phyloP scores from a whole-genome alignment of 2,329 filamentous ascomycete species.

The Colletotrichum shisoi region DNA sequence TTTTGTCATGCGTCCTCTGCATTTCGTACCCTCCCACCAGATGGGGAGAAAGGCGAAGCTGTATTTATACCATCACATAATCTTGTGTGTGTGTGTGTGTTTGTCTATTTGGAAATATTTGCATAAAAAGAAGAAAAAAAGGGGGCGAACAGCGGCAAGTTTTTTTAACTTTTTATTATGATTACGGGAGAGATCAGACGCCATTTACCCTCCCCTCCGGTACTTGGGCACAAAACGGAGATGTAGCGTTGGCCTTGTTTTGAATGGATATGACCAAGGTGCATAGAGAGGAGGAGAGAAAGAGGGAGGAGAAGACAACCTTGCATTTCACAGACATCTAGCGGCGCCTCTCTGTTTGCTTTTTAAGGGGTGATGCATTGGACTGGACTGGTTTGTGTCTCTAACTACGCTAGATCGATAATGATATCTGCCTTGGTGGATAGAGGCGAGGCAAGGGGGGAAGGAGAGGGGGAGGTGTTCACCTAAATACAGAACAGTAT shows the following conservation, averaged over 20 bases:
- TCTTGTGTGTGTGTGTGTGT: constrained; percentile 20
- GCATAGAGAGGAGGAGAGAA: not conserved
- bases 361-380: no score
- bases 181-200: constrained; percentile 1
- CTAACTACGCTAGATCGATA: no score
- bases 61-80: constrained; percentile 34
- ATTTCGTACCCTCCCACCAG: not conserved
- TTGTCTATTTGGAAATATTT: constrained; percentile 12
- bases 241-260: not conserved
- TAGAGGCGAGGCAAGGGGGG: no score
- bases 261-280: constrained; percentile 8
- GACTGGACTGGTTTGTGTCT: no score
- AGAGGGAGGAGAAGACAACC: no score
- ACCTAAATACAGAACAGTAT: no score
- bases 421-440: no score
- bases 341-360: no score
- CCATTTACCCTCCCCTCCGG: not conserved
- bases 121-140: constrained; percentile 12
- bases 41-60: constrained; percentile 3
- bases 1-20: not conserved
- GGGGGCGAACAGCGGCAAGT: not conserved
- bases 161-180: not conserved
- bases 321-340: no score
- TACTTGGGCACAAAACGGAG: not conserved
- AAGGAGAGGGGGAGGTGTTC: no score